phyloP scores from a whole-genome alignment of 2,329 filamentous ascomycete genomes.

The Periconia sp. region DNA sequence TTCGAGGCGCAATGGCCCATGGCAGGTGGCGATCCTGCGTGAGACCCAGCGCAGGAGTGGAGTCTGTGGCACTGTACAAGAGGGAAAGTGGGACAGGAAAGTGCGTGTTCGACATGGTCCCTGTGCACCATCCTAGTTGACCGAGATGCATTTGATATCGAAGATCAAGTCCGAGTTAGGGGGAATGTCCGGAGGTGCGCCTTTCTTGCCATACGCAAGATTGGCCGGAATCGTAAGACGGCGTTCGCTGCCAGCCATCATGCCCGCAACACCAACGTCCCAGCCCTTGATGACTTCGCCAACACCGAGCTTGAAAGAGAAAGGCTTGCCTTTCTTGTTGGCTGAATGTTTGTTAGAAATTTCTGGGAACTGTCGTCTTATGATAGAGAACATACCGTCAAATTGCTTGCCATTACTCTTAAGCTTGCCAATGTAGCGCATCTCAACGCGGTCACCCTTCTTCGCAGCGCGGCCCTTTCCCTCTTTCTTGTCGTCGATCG shows the following conservation, averaged over 20 bases:
- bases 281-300: constrained; percentile 99
- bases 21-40: constrained; percentile 22
- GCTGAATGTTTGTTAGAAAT: constrained; percentile 62
- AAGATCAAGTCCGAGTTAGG: constrained; percentile 90
- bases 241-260: constrained; percentile 92
- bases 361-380: neutral
- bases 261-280: constrained; percentile 93
- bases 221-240: constrained; percentile 86
- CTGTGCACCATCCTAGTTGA: constrained; percentile 46
- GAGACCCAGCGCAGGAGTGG: constrained; percentile 36
- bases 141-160: constrained; percentile 66
- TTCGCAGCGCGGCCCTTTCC: constrained; percentile 85
- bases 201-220: constrained; percentile 89
- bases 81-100: constrained; percentile 28
- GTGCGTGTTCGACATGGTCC: constrained; percentile 15
- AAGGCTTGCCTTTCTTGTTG: constrained; percentile 99
- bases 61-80: constrained; percentile 30
- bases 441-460: constrained; percentile 86
- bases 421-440: constrained; percentile 97
- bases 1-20: constrained; percentile 22
- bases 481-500: constrained; percentile 92
- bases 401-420: constrained; percentile 94
- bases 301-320: constrained; percentile 91
- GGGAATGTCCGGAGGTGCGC: constrained; percentile 82
- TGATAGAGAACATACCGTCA: constrained; percentile 69